Evolutionary conservation across 805 yeast species (phyloP), one percentile per base, ranked within the genome.

Genomic region (Kregervanrija delftensis): DNA sequence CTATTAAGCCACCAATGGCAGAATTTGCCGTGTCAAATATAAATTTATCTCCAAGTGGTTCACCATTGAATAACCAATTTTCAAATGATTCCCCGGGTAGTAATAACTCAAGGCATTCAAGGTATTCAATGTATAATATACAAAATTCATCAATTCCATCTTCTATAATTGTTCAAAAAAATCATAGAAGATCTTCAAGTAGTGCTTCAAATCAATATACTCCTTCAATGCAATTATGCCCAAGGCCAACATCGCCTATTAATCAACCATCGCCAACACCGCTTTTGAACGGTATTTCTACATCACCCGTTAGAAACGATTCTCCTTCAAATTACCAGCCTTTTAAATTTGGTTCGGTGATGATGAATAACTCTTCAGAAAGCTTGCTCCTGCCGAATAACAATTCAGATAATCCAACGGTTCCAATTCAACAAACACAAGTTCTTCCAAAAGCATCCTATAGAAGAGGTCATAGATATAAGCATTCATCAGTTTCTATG

Each of bases 401-500:
- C 41, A 16, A 15, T 30, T 28, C 33, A 4, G 33, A 31, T 16
- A 41, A 17, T 6, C 36, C 41, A 28, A 9, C 39, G 11, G 6
- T 11, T 36, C 41, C 15, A 35, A 40, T 16, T 15, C 34, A 13
- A 42, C 39, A 6, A 33, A 59, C 10, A 48, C 50, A 45, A 11
- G 30, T 45, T 5, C 33, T 48, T 30, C 63, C 67, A 11, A 74
- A 68, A 56, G 77, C 88, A 1, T 80, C 85, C 0, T 86, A 81
- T 55, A 81, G 99, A 70, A 80, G 90, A 54, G 99, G 99, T 6
- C 99, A 91, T 64, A 76, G 91, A 54, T 91, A 91, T 61, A 91
- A 91, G 61, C 98, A 91, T 63, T 89, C 97, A 3, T 89, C 96
- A 8, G 96, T 91, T 5, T 88, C 96, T 5, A 85, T 91, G 93